Evolutionary conservation across 169 alveolate genomes (phyloP), one percentile per base, ranked within the genome.

Genomic region (Perkinsus olseni): DNA sequence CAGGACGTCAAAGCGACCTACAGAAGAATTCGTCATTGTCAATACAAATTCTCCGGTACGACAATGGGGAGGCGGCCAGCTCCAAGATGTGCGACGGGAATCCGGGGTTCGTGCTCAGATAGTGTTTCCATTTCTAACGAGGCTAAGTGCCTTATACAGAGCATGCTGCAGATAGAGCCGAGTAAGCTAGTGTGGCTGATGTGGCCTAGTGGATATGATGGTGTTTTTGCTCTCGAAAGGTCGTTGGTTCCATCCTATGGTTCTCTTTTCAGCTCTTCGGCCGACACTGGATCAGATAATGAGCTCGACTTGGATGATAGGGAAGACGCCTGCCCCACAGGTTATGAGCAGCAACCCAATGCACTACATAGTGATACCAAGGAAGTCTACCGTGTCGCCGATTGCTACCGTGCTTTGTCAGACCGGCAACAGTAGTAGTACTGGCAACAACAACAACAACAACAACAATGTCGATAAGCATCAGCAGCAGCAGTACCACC

Each of bases 1-100:
- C 91, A 94, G 39, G 97, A 96, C 93, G 97, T 97, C 17, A 96
- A 97, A 92, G 94, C 95, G 21, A 97, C 98, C 39, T 96, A 97
- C 93, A 95, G 95, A 92, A 95, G 95, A 93, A 97, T 97, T 31
- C 95, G 97, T 95, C 93, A 95, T 13, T 20, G 38, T 1, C 37
- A 40, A 28, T 31, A 38, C 20, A 38, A 28, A 34, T 62, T 38
- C 37, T 38, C 93, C 34, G 93, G 93, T 91, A 91, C 96, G 97
- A 96, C 94, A 93, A 96, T 24, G 82, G 82, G 28, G 31, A 62
- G 37, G 13, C 28, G 1, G 13, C 37, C n/a, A n/a, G n/a, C n/a
- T n/a, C n/a, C n/a, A n/a, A n/a, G n/a, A n/a, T n/a, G n/a, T n/a
- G n/a, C n/a, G n/a, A n/a, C n/a, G n/a, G 17, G 36, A 28, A 24